Evolutionary conservation across 73 alveolate species (phyloP).

Genomic region (Blepharisma japonicum): DNA sequence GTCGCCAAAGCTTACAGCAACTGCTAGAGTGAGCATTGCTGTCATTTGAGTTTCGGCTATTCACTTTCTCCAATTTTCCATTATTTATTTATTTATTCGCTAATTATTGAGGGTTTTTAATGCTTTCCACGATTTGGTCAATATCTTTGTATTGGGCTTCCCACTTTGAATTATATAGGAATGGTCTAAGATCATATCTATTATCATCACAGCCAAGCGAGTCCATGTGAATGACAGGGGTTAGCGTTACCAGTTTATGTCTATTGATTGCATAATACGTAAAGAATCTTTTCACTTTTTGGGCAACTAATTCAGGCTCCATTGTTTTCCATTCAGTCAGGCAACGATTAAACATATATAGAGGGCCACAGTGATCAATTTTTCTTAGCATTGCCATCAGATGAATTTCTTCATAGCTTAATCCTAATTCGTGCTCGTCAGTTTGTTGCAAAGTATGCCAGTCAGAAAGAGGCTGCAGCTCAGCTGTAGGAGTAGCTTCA

Average conservation of each 20-base stretch:
- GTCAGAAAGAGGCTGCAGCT: slow-evolving; percentile 54
- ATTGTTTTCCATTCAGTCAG: slow-evolving; percentile 70
- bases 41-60: no score
- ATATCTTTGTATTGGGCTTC: slow-evolving; percentile 65
- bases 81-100: no score
- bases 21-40: no score
- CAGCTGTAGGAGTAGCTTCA: slow-evolving; percentile 75
- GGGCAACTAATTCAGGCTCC: slow-evolving; percentile 45
- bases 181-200: slow-evolving; percentile 80
- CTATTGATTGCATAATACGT: slow-evolving; percentile 13
- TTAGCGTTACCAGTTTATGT: slow-evolving; percentile 73
- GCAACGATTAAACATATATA: slow-evolving; percentile 71
- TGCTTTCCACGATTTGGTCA: slow-evolving; percentile 49
- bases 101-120: slow-evolving; percentile 11
- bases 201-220: slow-evolving; percentile 89
- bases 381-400: slow-evolving; percentile 64
- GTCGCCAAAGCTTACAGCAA: no score
- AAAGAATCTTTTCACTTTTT: slow-evolving; percentile 67
- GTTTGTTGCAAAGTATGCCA: slow-evolving; percentile 36
- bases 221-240: slow-evolving; percentile 92
- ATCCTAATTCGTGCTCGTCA: slow-evolving; percentile 89
- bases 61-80: no score
- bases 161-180: slow-evolving; percentile 76
- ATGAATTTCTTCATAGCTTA: slow-evolving; percentile 79
- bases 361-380: slow-evolving; percentile 83